Conservation (phyloP, 1,284 basidiomycete genomes). For the Ceratobasidium sp. region DNA sequence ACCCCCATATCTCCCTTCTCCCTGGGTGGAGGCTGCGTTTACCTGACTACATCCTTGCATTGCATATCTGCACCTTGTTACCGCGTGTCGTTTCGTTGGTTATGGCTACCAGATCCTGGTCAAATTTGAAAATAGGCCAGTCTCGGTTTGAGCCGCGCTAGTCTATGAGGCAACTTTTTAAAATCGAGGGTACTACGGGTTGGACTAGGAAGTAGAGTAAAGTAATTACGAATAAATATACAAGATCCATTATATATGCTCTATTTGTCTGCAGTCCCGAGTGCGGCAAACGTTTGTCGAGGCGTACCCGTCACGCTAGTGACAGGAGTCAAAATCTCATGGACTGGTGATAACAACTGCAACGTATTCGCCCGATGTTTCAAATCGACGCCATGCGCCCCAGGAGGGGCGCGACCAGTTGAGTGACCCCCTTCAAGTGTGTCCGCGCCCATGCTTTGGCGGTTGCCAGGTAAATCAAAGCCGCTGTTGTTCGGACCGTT, state of each 20-base stretch:
- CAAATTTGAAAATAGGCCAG: too few relatives aligned
- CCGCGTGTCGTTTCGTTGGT: too few relatives aligned
- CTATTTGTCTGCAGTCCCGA: conserved; percentile 20
- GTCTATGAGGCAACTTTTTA: too few relatives aligned
- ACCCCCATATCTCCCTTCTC: too few relatives aligned
- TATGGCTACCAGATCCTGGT: too few relatives aligned
- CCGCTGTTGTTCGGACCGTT: conserved; percentile 8
- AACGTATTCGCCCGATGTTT: conserved; percentile 42
- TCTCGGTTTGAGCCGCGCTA: too few relatives aligned
- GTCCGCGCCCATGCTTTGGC: conserved; percentile 14
- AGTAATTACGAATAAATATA: conserved; percentile 7
- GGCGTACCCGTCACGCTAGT: conserved; percentile 40
- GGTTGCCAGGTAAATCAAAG: conserved; percentile 16
- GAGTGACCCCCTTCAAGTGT: conserved; percentile 27
- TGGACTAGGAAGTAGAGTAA: neutral
- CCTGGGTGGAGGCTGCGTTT: too few relatives aligned
- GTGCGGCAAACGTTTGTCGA: conserved; percentile 26
- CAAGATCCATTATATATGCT: neutral
- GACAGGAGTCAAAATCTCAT: conserved; percentile 40
- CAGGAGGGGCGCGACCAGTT: conserved; percentile 23
- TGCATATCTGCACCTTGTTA: too few relatives aligned
- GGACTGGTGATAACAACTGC: conserved; percentile 30
- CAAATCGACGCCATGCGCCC: conserved; percentile 20
- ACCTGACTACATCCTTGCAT: too few relatives aligned
- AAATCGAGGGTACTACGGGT: too few relatives aligned